These are phyloP conservation scores for Candida glaebosa DNA, from an alignment of 805 yeast genomes.

Conservation along the genomic window DNA sequence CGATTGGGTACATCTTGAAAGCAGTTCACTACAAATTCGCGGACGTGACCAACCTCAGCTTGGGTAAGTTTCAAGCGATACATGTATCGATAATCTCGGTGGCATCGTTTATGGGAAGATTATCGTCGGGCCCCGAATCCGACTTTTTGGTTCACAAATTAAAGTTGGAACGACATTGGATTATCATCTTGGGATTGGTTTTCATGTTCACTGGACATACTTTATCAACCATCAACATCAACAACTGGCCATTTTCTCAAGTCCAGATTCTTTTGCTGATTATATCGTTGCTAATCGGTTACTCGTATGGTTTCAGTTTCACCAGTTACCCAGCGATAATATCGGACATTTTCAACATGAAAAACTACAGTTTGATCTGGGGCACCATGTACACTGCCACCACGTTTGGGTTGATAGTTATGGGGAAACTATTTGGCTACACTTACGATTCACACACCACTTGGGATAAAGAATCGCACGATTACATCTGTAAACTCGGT, in stretches of 20 bases:
- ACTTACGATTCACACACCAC: slow-evolving; percentile 22
- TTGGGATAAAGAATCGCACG: slow-evolving; percentile 13
- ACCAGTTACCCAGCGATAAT: slow-evolving; percentile 32
- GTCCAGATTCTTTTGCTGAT: slow-evolving; percentile 19
- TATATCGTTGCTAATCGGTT: slow-evolving; percentile 27
- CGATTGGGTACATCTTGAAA: slow-evolving; percentile 29
- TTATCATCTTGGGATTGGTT: slow-evolving; percentile 22
- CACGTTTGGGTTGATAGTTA: slow-evolving; percentile 26
- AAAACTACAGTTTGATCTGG: slow-evolving; percentile 31
- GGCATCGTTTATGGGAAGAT: slow-evolving; percentile 28
- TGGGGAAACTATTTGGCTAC: slow-evolving; percentile 30
- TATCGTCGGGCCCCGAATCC: slow-evolving; percentile 29
- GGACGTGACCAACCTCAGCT: slow-evolving; percentile 9
- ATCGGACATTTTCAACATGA: slow-evolving; percentile 31
- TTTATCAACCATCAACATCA: slow-evolving; percentile 15
- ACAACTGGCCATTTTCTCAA: slow-evolving; percentile 7
- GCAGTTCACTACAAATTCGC: slow-evolving; percentile 23
- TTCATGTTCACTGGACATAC: slow-evolving; percentile 29
- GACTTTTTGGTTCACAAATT: slow-evolving; percentile 23
- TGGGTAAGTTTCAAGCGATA: slow-evolving; percentile 25
- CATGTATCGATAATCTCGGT: slow-evolving; percentile 33
- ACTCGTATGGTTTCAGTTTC: slow-evolving; percentile 33
- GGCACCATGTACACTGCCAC: slow-evolving; percentile 32
- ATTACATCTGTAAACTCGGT: slow-evolving; percentile 24
- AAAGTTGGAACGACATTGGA: slow-evolving; percentile 31